Evolutionary conservation across 192 early-diverging fungal species (phyloP).

Genomic region (Coemansia sp.): DNA sequence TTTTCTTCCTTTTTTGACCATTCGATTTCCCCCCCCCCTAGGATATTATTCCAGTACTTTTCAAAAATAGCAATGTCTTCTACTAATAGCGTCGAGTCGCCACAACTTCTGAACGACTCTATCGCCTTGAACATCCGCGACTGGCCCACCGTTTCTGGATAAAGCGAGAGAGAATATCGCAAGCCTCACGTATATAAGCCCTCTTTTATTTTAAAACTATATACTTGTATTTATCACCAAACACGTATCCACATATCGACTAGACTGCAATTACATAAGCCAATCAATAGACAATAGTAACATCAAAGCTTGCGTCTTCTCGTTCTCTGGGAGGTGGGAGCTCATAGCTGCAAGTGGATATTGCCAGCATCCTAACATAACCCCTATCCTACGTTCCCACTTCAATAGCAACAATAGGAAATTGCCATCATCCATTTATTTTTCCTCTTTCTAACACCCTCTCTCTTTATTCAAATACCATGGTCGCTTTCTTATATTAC

Average conservation of each 20-base stretch:
- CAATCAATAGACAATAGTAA: too few species aligned
- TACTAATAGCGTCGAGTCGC: neutral
- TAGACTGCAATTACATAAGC: neutral
- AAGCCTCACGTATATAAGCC: too few species aligned
- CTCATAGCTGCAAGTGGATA: neutral
- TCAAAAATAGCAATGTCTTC: slow-evolving; percentile 5
- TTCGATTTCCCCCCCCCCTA: too few species aligned
- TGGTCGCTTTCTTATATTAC: slow-evolving; percentile 34
- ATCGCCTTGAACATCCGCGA: neutral
- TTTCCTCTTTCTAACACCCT: neutral
- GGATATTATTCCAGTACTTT: too few species aligned
- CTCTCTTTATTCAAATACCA: neutral
- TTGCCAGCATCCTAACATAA: neutral
- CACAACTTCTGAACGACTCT: neutral
- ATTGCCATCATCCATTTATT: neutral
- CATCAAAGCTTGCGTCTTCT: neutral
- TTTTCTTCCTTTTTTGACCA: neutral
- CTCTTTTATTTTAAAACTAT: neutral
- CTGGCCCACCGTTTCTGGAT: neutral
- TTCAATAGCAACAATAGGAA: neutral
- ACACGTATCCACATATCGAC: neutral
- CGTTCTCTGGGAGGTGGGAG: neutral
- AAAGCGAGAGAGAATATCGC: neutral
- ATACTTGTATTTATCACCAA: neutral
- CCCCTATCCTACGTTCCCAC: neutral